Evolutionary conservation across 495 filamentous ascomycete species (phyloP), one percentile per base, ranked within the genome.

Genomic region (Lophium mytilinum): DNA sequence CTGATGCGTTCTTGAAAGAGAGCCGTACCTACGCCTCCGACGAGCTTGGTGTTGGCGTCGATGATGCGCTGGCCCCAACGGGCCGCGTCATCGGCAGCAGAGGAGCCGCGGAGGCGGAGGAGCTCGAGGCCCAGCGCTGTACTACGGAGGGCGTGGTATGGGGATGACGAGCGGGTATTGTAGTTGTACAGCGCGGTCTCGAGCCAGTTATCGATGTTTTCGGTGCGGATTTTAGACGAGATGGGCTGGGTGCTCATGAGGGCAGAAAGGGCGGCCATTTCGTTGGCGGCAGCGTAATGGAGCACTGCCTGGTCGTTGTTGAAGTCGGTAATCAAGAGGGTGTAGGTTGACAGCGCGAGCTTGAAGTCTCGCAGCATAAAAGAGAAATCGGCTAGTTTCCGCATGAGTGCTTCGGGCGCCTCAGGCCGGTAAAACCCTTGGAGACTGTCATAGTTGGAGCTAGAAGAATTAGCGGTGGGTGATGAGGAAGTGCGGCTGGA

Each of bases 301-400:
- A 78, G 86, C 93, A 94, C 97, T 0, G 93, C 93, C 70, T 96
- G 96, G 68, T 97, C 92, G 66, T 91, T 92, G 55, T 81, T 83
- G 65, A 89, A 97, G 65, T 98, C 93, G 8, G 83, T 77, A 35
- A 88, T 80, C 3, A 98, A 76, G 14, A 97, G 77, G 17, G 97
- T 93, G 69, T 96, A 98, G 0, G 86, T 91, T 9, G 83, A 87
- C 61, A 90, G 81, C 43, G 93, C 85, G n/a, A 98, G 75, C 68
- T 91, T 95, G 81, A 83, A 97, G 69, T 98, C 93, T 21, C 93
- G 82, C 19, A 98, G 79, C 87, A 97, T 94, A 63, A 97, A 94
- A 6, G 90, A 84, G 71, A 89, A 98, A 66, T 98, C 93, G 12
- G 89, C 93, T 48, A 98, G 77, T 62, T 92, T 93, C 11, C 93